These are phyloP conservation scores for Mycena belliarum DNA, from an alignment of 768 basidiomycete genomes.

Conservation along the genomic window DNA sequence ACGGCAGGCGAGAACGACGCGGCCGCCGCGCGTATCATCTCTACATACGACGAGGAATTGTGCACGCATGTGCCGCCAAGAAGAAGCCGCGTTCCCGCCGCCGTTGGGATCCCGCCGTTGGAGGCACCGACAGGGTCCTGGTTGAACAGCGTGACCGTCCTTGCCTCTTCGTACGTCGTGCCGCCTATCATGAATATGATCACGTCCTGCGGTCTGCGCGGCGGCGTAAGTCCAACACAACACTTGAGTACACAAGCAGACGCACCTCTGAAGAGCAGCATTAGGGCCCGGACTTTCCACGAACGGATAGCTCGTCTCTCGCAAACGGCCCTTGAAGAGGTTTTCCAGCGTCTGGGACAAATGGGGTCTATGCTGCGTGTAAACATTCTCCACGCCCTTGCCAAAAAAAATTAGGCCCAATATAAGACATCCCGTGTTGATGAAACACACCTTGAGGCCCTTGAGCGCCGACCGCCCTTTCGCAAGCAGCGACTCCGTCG, in stretches of 20 bases:
- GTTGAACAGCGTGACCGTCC: conserved; percentile 82
- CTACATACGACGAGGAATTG: conserved; percentile 86
- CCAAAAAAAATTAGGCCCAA: conserved; percentile 1
- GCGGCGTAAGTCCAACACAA: background rate
- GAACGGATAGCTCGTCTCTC: conserved; percentile 90
- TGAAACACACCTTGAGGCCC: conserved; percentile 75
- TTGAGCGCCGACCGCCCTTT: conserved; percentile 94
- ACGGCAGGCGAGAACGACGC: conserved; percentile 61
- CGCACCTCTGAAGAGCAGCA: conserved; percentile 69
- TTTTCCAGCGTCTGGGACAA: conserved; percentile 90
- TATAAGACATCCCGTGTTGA: no score
- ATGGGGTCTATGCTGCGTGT: conserved; percentile 95
- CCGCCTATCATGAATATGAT: conserved; percentile 98
- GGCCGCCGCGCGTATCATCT: conserved; percentile 82
- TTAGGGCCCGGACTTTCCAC: conserved; percentile 65
- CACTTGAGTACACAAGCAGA: conserved; percentile 4
- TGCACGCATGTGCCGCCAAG: conserved; percentile 95
- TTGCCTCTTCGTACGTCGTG: conserved; percentile 93
- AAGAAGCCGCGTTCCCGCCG: conserved; percentile 72
- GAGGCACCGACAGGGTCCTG: conserved; percentile 64
- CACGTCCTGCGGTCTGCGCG: conserved; percentile 84
- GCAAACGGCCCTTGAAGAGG: conserved; percentile 81
- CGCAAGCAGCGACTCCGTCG: conserved; percentile 90
- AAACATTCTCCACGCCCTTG: conserved; percentile 98
- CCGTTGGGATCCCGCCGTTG: conserved; percentile 46